phyloP scores from a whole-genome alignment of 352 stramenopile species.

The Globisporangium middletonii region DNA sequence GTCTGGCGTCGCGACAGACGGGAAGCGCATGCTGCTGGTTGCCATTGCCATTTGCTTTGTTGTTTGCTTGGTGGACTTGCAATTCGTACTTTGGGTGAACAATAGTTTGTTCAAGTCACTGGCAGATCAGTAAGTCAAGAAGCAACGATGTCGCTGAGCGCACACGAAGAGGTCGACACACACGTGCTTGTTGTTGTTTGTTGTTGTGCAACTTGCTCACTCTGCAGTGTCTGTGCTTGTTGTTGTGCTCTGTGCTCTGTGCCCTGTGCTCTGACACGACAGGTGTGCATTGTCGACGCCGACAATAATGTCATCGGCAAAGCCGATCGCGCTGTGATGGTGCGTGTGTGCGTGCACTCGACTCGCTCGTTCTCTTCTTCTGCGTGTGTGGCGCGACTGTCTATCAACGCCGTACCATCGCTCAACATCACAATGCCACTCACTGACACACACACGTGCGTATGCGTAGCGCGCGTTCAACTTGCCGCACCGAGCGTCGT shows the following conservation, averaged over 20 bases:
- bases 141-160: slow-evolving; percentile 33
- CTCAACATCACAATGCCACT: background rate
- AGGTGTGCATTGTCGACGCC: slow-evolving; percentile 85
- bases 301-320: slow-evolving; percentile 81
- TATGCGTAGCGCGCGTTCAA: slow-evolving; percentile 59
- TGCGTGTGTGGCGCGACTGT: background rate
- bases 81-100: no score
- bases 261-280: background rate
- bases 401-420: background rate
- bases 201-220: no score
- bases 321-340: slow-evolving; percentile 76
- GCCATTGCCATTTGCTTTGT: background rate
- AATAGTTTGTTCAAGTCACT: background rate
- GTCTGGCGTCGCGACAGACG: background rate
- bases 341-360: slow-evolving; percentile 8
- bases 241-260: no score
- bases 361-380: background rate
- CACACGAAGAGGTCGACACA: slow-evolving; percentile 37
- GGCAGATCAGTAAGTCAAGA: background rate
- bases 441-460: no score
- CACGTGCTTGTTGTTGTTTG: no score
- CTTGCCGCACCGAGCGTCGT: slow-evolving; percentile 77
- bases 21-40: slow-evolving; percentile 3
- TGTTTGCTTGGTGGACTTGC: background rate
- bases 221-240: slow-evolving; percentile 1